Conservation (phyloP, 768 basidiomycete genomes). For the Boletus subcaerulescens region DNA sequence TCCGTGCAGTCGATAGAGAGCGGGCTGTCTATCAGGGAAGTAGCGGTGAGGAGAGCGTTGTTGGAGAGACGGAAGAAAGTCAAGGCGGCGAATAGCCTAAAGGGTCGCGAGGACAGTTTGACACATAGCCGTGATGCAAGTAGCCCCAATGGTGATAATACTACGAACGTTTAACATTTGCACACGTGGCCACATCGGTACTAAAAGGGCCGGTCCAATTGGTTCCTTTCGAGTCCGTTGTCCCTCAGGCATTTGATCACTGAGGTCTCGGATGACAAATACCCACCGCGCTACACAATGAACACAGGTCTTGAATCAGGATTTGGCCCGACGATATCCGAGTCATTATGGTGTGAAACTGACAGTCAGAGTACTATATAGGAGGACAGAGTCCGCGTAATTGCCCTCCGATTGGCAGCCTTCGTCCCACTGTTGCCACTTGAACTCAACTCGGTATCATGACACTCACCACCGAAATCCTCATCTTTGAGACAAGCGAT, state of each 20-base stretch:
- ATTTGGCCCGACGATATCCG: too few species aligned
- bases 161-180: background rate
- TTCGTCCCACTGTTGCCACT: too few species aligned
- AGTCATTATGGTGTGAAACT: background rate
- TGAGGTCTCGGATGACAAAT: too few species aligned
- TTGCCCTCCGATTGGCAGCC: background rate
- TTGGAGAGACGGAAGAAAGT: slow-evolving; percentile 26
- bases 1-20: slow-evolving; percentile 25
- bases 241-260: too few species aligned
- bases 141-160: background rate
- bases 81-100: slow-evolving; percentile 7
- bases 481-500: slow-evolving; percentile 17
- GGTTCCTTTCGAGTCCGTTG: too few species aligned
- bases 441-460: background rate
- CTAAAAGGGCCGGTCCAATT: too few species aligned
- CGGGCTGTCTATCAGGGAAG: slow-evolving; percentile 19
- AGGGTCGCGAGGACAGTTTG: background rate
- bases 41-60: slow-evolving; percentile 23
- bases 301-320: too few species aligned
- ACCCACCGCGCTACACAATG: too few species aligned
- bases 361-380: background rate
- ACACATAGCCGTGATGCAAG: background rate
- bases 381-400: background rate
- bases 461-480: slow-evolving; percentile 21
- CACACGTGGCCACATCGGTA: too few species aligned